Evolutionary conservation across 257 asterid species (phyloP).

Genomic region (Rubia yunnanensis): DNA sequence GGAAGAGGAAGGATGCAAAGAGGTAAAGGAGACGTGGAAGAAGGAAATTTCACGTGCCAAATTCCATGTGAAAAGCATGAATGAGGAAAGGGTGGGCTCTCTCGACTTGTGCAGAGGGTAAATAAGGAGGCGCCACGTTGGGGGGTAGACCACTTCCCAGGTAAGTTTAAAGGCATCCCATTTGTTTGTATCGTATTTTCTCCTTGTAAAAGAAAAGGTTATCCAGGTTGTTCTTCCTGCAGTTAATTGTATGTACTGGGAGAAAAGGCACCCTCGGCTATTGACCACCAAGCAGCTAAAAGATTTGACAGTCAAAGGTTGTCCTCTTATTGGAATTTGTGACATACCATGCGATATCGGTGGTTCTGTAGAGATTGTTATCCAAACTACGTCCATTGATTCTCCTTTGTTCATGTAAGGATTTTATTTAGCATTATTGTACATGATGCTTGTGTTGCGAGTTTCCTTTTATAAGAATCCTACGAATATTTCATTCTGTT

Average conservation of each 20-base stretch:
- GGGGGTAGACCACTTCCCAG: no score
- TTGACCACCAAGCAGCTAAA: conserved; percentile 61
- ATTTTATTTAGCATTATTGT: not conserved
- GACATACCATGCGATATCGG: conserved; percentile 90
- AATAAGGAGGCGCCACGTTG: no score
- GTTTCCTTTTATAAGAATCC: not conserved
- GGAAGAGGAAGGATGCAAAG: no score
- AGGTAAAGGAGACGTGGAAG: no score
- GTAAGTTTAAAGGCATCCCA: no score
- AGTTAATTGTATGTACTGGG: conserved; percentile 99
- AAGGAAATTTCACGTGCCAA: no score
- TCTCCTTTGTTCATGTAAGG: conserved; percentile 90
- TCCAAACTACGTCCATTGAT: conserved; percentile 66
- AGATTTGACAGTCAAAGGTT: conserved; percentile 49
- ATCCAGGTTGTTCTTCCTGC: conserved; percentile 14
- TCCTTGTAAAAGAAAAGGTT: not conserved
- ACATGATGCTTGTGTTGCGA: not conserved
- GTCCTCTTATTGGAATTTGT: conserved; percentile 80
- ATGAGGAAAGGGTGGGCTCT: no score
- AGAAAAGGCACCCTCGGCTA: conserved; percentile 74
- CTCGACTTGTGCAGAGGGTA: no score
- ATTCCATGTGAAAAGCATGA: no score
- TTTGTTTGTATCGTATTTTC: not conserved
- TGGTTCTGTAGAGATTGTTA: conserved; percentile 82
- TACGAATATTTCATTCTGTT: not conserved